These are phyloP conservation scores for Smittium mucronatum DNA, from an alignment of 371 early-diverging fungal genomes.

Conservation along the genomic window DNA sequence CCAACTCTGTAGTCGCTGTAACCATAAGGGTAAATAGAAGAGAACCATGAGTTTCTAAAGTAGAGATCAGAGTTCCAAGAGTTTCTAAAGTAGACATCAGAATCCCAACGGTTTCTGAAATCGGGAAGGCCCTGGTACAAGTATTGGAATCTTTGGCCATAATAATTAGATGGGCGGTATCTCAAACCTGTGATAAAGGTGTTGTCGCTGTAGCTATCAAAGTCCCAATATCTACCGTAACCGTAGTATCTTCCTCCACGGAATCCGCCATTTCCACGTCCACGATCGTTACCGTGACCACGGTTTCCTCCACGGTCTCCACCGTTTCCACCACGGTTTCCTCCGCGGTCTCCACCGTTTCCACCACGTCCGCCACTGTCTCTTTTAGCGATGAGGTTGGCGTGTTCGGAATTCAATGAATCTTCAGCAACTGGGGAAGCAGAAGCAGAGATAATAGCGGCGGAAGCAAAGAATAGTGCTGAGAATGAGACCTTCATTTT, in stretches of 20 bases:
- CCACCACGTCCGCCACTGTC: not conserved
- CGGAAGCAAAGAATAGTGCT: too few relatives aligned
- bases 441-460: too few relatives aligned
- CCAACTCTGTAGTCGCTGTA: too few relatives aligned
- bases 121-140: not conserved
- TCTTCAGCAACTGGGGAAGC: too few relatives aligned
- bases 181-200: not conserved
- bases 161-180: not conserved
- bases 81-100: not conserved
- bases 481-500: too few relatives aligned
- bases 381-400: too few relatives aligned
- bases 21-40: too few relatives aligned
- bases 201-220: not conserved
- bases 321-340: too few relatives aligned
- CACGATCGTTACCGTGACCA: not conserved
- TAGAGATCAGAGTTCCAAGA: not conserved
- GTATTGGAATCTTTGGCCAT: constrained; percentile 2
- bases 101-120: not conserved
- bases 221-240: not conserved
- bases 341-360: too few relatives aligned
- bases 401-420: too few relatives aligned
- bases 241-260: not conserved
- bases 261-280: not conserved
- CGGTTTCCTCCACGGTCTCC: not conserved
- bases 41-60: constrained; percentile 5